Evolutionary conservation across 148 eudicot genomes (phyloP).

Genomic region (Diospyros lotus): DNA sequence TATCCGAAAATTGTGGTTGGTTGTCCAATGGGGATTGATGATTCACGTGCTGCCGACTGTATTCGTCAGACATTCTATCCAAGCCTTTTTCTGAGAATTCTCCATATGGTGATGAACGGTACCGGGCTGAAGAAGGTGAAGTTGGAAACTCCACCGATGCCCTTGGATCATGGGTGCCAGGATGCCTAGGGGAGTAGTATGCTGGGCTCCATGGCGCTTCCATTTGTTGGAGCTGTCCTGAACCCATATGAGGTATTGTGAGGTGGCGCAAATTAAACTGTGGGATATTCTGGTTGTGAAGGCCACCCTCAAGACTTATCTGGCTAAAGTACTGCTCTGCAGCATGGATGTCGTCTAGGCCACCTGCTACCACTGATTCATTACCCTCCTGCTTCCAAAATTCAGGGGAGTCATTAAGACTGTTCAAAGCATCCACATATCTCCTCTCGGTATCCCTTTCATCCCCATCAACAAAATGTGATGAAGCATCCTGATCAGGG

Average conservation of each 20-base stretch:
- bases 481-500: slow-evolving; percentile 60
- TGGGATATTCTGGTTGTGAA: slow-evolving; percentile 57
- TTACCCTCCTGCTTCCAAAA: slow-evolving; percentile 35
- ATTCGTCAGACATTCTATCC: slow-evolving; percentile 62
- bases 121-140: slow-evolving; percentile 66
- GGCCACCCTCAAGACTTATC: slow-evolving; percentile 61
- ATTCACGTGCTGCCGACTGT: slow-evolving; percentile 34
- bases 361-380: slow-evolving; percentile 41
- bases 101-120: slow-evolving; percentile 27
- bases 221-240: slow-evolving; percentile 48
- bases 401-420: slow-evolving; percentile 73
- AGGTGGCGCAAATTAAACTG: slow-evolving; percentile 61
- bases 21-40: slow-evolving; percentile 42
- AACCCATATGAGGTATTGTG: slow-evolving; percentile 57
- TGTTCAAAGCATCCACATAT: slow-evolving; percentile 94
- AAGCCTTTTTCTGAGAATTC: slow-evolving; percentile 48
- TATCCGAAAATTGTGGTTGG: slow-evolving; percentile 52
- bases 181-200: slow-evolving; percentile 69
- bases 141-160: slow-evolving; percentile 52
- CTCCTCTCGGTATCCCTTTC: slow-evolving; percentile 85
- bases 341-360: slow-evolving; percentile 50
- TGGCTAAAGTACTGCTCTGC: slow-evolving; percentile 69
- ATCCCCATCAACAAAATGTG: slow-evolving; percentile 64
- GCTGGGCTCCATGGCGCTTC: slow-evolving; percentile 86
- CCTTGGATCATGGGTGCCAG: slow-evolving; percentile 50